Conservation (phyloP, 106 monocot genomes). For the Xerophyta viscosa region DNA sequence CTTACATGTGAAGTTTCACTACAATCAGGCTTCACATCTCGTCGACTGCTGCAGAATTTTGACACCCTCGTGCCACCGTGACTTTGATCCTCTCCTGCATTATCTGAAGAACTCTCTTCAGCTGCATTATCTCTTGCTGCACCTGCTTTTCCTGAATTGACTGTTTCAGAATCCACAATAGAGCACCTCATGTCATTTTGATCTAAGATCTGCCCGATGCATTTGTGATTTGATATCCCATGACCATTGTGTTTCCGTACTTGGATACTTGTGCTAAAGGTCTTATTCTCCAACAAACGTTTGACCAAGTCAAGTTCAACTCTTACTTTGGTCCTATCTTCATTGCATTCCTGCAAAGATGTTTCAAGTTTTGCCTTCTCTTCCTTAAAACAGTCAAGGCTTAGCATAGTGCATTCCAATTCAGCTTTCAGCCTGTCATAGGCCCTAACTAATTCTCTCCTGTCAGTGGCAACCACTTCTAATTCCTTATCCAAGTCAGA, state of each 20-base stretch:
- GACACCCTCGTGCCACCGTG: too few species aligned
- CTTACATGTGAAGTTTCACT: neutral
- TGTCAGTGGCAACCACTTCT: constrained; percentile 33
- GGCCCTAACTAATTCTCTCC: constrained; percentile 54
- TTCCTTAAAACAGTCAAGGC: constrained; percentile 86
- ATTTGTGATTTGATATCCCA: constrained; percentile 17
- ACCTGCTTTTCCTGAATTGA: constrained; percentile 5
- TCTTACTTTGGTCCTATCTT: constrained; percentile 56
- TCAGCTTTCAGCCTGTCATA: constrained; percentile 82
- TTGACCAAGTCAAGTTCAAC: constrained; percentile 92
- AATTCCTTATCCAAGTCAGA: constrained; percentile 64
- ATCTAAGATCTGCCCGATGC: constrained; percentile 56
- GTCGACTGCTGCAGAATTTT: too few species aligned
- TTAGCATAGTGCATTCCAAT: constrained; percentile 70
- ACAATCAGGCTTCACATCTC: constrained; percentile 1
- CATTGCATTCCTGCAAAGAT: constrained; percentile 69
- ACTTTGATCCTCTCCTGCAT: too few species aligned
- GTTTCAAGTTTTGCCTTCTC: constrained; percentile 75
- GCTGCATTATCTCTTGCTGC: constrained; percentile 5
- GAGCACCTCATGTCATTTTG: constrained; percentile 14
- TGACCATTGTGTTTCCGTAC: constrained; percentile 15
- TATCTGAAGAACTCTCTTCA: too few species aligned
- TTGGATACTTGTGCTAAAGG: constrained; percentile 24
- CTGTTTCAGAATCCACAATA: constrained; percentile 6
- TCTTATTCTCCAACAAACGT: constrained; percentile 68